Conservation (phyloP, 768 basidiomycete species). For the Leccinum broughii region DNA sequence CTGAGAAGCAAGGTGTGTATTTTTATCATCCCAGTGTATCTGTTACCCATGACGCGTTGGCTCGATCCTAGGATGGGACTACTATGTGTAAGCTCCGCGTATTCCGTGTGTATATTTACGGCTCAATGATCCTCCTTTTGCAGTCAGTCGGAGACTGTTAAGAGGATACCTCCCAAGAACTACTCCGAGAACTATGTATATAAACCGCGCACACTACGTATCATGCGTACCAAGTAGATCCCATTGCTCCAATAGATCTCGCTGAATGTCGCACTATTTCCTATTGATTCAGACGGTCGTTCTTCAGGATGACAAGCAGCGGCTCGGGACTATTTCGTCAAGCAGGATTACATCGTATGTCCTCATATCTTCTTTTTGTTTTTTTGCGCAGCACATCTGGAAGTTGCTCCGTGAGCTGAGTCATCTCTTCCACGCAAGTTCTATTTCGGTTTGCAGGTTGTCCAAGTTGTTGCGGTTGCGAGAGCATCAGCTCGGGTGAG, state of each 20-base stretch:
- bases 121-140: slow-evolving; percentile 7
- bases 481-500: too few relatives aligned
- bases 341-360: too few relatives aligned
- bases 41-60: slow-evolving; percentile 1
- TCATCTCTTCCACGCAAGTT: too few relatives aligned
- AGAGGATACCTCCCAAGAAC: slow-evolving; percentile 80
- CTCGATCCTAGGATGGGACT: slow-evolving; percentile 77
- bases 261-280: neutral
- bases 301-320: too few relatives aligned
- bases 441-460: too few relatives aligned
- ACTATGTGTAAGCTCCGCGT: slow-evolving; percentile 70
- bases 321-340: too few relatives aligned
- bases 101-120: neutral
- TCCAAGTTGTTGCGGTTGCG: too few relatives aligned
- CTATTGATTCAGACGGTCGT: neutral
- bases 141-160: slow-evolving; percentile 60
- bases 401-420: too few relatives aligned
- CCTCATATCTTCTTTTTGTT: too few relatives aligned
- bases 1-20: slow-evolving; percentile 88
- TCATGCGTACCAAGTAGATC: slow-evolving; percentile 87
- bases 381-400: too few relatives aligned
- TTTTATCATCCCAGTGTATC: slow-evolving; percentile 1
- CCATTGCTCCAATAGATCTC: neutral
- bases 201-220: slow-evolving; percentile 73
- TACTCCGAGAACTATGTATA: slow-evolving; percentile 93